phyloP scores from a whole-genome alignment of 208 protist genomes.

The Acanthamoeba culbertsoni region DNA sequence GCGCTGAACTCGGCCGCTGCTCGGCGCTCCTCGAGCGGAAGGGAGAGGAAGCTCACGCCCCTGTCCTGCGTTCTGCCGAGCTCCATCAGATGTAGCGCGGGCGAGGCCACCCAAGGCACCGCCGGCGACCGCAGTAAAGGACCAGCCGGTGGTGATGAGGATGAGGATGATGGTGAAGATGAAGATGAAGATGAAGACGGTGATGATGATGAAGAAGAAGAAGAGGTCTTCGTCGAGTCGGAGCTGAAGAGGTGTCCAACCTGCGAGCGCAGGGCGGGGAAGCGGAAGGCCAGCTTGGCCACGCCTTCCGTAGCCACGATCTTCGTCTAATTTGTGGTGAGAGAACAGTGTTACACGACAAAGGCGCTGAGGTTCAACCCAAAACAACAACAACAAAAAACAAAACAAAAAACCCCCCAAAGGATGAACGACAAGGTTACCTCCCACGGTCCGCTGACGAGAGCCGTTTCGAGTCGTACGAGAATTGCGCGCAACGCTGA shows the following conservation, averaged over 20 bases:
- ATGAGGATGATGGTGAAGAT: not conserved
- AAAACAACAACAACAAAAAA: no score
- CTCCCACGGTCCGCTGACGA: not conserved
- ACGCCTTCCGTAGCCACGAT: not conserved
- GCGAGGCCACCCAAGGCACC: constrained; percentile 8
- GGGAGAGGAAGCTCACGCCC: constrained; percentile 9
- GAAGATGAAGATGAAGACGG: not conserved
- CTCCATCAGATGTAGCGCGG: not conserved
- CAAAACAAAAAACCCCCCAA: no score
- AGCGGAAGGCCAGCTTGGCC: constrained; percentile 13
- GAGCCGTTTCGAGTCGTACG: not conserved
- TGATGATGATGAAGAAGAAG: not conserved
- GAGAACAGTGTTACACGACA: no score
- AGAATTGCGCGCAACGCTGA: not conserved
- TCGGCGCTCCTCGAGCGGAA: constrained; percentile 5
- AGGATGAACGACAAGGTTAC: not conserved
- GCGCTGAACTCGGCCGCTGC: not conserved
- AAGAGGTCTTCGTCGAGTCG: not conserved
- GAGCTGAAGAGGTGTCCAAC: not conserved
- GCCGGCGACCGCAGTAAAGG: not conserved
- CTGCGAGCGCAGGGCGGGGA: not conserved
- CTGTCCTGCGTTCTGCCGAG: not conserved
- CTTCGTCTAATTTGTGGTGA: not conserved
- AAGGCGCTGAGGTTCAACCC: no score
- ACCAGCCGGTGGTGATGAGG: not conserved